Evolutionary conservation across 2,329 filamentous ascomycete genomes (phyloP).

Genomic region (Xylariales sp.): DNA sequence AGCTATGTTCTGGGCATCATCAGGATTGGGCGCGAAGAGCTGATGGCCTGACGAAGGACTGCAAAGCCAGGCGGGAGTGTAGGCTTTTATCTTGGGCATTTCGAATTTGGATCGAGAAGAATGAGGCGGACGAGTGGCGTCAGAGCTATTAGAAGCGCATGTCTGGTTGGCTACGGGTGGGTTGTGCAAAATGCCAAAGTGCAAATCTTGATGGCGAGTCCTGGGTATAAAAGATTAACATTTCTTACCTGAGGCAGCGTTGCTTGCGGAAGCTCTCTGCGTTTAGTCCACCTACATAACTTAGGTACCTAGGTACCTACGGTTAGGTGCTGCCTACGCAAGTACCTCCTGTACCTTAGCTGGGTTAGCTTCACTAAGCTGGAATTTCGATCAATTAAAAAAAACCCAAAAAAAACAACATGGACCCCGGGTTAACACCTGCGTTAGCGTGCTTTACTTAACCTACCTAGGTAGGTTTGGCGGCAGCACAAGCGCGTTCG

Average conservation of each 20-base stretch:
- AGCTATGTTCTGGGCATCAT: conserved; percentile 52
- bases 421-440: conserved; percentile 14
- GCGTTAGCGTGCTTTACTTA: background rate
- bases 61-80: conserved; percentile 88
- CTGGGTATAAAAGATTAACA: conserved; percentile 17
- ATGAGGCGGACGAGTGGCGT: conserved; percentile 36
- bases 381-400: conserved; percentile 19
- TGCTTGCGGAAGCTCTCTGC: conserved; percentile 18
- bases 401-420: background rate
- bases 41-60: conserved; percentile 80
- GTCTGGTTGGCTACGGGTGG: conserved; percentile 37
- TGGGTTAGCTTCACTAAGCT: background rate
- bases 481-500: conserved; percentile 21
- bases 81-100: conserved; percentile 89
- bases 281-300: background rate
- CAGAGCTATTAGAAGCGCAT: conserved; percentile 42
- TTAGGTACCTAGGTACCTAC: background rate
- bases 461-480: too few species aligned
- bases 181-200: conserved; percentile 22
- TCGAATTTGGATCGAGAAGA: conserved; percentile 41
- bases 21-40: conserved; percentile 72
- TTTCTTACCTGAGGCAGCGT: conserved; percentile 6
- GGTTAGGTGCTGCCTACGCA: too few species aligned
- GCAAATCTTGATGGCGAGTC: conserved; percentile 13
- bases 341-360: too few species aligned